phyloP scores from a whole-genome alignment of 371 early-diverging fungal species.

The Enterospora canceri region DNA sequence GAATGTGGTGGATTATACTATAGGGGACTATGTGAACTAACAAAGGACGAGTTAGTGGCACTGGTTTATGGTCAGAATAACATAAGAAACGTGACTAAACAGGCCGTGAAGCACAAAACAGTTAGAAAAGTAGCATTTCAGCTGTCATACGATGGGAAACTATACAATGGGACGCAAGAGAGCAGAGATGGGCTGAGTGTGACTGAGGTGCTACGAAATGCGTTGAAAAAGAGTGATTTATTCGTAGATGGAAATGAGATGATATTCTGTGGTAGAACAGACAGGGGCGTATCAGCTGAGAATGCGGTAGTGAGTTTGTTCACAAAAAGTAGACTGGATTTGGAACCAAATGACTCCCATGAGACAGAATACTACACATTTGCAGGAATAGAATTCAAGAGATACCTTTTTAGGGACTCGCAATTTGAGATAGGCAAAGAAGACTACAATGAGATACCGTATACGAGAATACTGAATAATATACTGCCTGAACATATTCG shows the following conservation, averaged over 20 bases:
- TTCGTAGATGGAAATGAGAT: conserved; percentile 6
- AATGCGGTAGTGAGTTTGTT: conserved; percentile 37
- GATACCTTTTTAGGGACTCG: neutral
- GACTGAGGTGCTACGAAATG: conserved; percentile 19
- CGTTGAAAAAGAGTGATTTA: conserved; percentile 15
- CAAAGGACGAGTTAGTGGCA: neutral
- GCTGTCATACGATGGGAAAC: conserved; percentile 34
- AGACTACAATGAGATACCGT: conserved; percentile 37
- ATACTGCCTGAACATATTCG: conserved; percentile 48
- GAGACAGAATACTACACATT: neutral
- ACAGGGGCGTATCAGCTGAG: conserved; percentile 51
- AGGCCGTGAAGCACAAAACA: neutral
- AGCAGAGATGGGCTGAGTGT: conserved; percentile 16
- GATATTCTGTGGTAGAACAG: conserved; percentile 53
- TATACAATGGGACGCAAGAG: conserved; percentile 26
- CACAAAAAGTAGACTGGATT: conserved; percentile 2
- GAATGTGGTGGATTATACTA: neutral
- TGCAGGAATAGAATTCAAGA: neutral
- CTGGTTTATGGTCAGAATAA: neutral
- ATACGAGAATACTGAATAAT: conserved; percentile 47
- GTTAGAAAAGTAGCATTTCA: conserved; percentile 32
- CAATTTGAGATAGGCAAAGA: neutral
- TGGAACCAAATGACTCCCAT: neutral
- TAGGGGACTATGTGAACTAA: neutral
- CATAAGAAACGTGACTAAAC: neutral